phyloP scores from a whole-genome alignment of 306 rosid genomes.

The Delonix regia region DNA sequence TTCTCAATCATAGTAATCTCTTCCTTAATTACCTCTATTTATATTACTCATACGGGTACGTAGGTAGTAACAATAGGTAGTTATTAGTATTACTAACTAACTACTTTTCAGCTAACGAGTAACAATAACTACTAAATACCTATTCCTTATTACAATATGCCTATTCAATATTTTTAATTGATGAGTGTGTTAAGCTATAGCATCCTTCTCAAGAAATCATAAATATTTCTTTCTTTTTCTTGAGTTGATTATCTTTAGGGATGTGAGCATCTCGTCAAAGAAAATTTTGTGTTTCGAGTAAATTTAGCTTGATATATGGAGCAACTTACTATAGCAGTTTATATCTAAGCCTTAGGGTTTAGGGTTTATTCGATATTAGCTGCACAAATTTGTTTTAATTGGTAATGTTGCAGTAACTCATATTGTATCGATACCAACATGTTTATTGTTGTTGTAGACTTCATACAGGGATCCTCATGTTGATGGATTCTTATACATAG shows the following conservation, averaged over 20 bases:
- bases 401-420: background rate
- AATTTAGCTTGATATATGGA: background rate
- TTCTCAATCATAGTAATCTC: too few species aligned
- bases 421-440: background rate
- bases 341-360: background rate
- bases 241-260: background rate
- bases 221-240: background rate
- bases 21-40: too few species aligned
- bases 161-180: background rate
- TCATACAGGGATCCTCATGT: background rate
- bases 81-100: too few species aligned
- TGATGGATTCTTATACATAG: background rate
- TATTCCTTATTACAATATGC: too few species aligned
- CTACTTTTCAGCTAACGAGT: too few species aligned
- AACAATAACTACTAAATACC: too few species aligned
- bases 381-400: background rate
- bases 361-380: background rate
- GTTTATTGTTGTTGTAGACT: constrained; percentile 4
- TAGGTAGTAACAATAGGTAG: too few species aligned
- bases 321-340: background rate
- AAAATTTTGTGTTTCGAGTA: background rate
- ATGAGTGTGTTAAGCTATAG: background rate
- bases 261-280: background rate
- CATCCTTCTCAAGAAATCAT: background rate
- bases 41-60: too few species aligned